Percentiles rank a stretch among this genome's conserved stretches.
Evolutionary conservation across 257 asterid genomes (phyloP).

Genomic region (Solanum paucissectum): DNA sequence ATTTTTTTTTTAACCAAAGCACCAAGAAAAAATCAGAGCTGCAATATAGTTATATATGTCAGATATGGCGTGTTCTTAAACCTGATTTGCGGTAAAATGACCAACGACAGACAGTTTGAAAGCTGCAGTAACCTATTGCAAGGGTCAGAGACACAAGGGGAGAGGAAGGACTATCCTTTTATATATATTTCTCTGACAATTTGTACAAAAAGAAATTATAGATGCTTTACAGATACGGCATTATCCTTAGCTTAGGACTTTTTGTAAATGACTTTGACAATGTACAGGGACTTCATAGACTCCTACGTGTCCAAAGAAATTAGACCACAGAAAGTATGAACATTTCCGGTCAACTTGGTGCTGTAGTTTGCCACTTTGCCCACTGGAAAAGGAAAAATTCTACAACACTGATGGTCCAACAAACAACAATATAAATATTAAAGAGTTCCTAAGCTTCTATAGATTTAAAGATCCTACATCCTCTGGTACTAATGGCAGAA

Average conservation of each 20-base stretch:
- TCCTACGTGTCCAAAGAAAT: not conserved
- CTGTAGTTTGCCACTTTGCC: not conserved
- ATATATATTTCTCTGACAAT: not conserved
- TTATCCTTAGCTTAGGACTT: not conserved
- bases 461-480: not conserved
- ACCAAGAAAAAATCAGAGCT: not conserved
- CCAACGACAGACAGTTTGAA: not conserved
- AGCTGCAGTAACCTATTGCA: not conserved
- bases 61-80: not conserved
- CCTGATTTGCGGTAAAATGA: not conserved
- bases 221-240: not conserved
- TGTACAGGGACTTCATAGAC: not conserved
- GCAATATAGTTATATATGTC: not conserved
- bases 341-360: not conserved
- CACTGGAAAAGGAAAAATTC: not conserved
- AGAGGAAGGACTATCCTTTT: not conserved
- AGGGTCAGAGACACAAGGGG: not conserved
- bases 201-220: not conserved
- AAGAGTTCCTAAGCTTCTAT: not conserved
- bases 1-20: not conserved
- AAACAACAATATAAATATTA: not conserved
- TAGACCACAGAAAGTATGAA: not conserved
- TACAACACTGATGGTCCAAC: not conserved
- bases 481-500: not conserved
- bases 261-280: not conserved